phyloP scores from a whole-genome alignment of 2,329 filamentous ascomycete species.

The Fusarium praegraminearum region DNA sequence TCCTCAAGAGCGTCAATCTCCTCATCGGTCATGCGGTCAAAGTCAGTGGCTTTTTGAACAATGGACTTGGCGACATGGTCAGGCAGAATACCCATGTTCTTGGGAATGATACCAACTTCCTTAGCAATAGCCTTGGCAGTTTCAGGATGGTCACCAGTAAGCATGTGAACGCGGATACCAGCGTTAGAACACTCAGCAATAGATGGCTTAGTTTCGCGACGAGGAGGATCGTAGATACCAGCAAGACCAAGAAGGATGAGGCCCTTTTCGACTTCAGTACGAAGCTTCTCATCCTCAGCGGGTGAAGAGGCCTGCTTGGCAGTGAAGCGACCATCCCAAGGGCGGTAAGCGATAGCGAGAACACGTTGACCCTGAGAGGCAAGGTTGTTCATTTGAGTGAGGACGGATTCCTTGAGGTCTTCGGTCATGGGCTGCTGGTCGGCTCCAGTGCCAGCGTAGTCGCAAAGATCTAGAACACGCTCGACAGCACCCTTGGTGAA shows the following conservation, averaged over 20 bases:
- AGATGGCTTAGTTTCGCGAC: constrained; percentile 80
- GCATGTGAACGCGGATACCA: constrained; percentile 84
- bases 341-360: constrained; percentile 75
- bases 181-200: constrained; percentile 78
- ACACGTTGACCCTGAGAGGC: constrained; percentile 78
- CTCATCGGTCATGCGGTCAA: constrained; percentile 79
- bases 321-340: constrained; percentile 64
- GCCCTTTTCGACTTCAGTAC: constrained; percentile 72
- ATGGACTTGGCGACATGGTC: constrained; percentile 74
- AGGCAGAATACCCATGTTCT: constrained; percentile 69
- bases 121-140: constrained; percentile 83
- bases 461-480: constrained; percentile 68
- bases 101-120: constrained; percentile 81
- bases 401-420: constrained; percentile 62
- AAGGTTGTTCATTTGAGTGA: constrained; percentile 68
- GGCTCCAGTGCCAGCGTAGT: constrained; percentile 59
- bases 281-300: constrained; percentile 60
- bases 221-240: constrained; percentile 88
- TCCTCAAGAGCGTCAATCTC: constrained; percentile 82
- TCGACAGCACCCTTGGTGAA: constrained; percentile 74
- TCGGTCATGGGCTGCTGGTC: constrained; percentile 62
- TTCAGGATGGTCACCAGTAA: constrained; percentile 84
- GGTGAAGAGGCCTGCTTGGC: constrained; percentile 51
- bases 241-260: constrained; percentile 84
- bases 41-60: constrained; percentile 81